Base-by-base conservation (phyloP, 495 filamentous ascomycete genomes). In the Talaromyces ruber region DNA sequence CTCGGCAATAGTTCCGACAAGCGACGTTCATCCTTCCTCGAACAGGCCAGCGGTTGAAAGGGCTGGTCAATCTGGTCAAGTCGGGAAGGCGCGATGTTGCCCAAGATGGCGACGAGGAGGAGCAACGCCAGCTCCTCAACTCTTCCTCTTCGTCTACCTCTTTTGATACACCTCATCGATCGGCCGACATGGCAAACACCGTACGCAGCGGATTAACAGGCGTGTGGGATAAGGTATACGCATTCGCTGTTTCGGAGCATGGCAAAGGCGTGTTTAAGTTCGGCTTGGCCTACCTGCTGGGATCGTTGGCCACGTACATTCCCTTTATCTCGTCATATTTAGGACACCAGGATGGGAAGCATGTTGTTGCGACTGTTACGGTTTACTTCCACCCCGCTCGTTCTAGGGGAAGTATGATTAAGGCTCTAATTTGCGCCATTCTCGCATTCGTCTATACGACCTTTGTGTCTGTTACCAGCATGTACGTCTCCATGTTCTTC, bases 311-410 rank as follows among this genome's bases (percentile, higher is more conserved):
- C 14, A 98, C 94, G 1, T 97, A 93, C 66, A 86, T 90, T 64
- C 84, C 86, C 5, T 81, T 84, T 4, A 79, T 97, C 55, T 84
- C 92, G 4, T 75, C 78, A 2, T 78, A 88, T 61, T 76, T 98
- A 37, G 94, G 94, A 5, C 82, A 86, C 63, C 89, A 93, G 68
- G 93, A 98, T 79, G 92, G 93, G 24, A 98, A 98, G 71, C 94
- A 98, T 74, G 87, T 98, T 77, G 93, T 96, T 43, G 90, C 92
- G 54, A 95, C 92, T 2, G 84, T 96, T 55, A 91, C 89, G 21
- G 93, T 97, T 9, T 98, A 97, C 67, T 98, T 98, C 73, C 93
- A 98, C 72, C 93, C 94, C n/a, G 91, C 93, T 12, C 81, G 94
- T 62, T 87, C 91, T 21, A 85, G 88, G 51, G 94, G 94, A 4